Conservation (phyloP, 2,329 filamentous ascomycete species). For the Talaromyces sp. region DNA sequence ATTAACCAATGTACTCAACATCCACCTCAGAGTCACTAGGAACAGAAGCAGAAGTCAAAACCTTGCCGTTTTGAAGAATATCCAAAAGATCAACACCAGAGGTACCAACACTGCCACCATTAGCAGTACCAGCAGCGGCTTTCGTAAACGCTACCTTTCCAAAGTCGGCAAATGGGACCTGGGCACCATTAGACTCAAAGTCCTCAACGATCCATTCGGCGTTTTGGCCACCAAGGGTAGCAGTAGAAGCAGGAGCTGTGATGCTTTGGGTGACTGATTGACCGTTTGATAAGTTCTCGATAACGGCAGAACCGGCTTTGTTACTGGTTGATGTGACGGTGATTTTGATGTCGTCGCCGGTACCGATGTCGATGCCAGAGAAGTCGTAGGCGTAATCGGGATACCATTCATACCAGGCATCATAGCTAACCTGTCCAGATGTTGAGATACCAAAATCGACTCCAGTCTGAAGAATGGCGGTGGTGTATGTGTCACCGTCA, state of each 20-base stretch:
- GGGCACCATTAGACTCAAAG: conserved; percentile 40
- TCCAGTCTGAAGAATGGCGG: conserved; percentile 58
- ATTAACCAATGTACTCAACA: conserved; percentile 26
- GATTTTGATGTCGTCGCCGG: conserved; percentile 48
- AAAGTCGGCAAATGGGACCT: conserved; percentile 52
- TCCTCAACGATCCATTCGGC: conserved; percentile 66
- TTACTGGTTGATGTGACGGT: conserved; percentile 43
- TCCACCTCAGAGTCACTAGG: conserved; percentile 29
- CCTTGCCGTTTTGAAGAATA: conserved; percentile 45
- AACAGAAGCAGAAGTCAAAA: conserved; percentile 33
- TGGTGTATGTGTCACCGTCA: conserved; percentile 58
- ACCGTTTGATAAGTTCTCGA: conserved; percentile 56
- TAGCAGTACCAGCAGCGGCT: conserved; percentile 29
- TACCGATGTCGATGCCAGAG: conserved; percentile 44
- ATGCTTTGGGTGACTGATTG: conserved; percentile 55
- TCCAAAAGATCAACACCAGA: conserved; percentile 47
- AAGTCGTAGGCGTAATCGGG: conserved; percentile 58
- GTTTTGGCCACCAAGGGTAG: conserved; percentile 55
- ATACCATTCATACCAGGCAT: conserved; percentile 64
- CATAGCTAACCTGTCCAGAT: conserved; percentile 45
- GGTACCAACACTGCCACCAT: conserved; percentile 30
- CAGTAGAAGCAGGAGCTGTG: conserved; percentile 36
- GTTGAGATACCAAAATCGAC: conserved; percentile 55
- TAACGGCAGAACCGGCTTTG: conserved; percentile 46
- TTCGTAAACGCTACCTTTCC: conserved; percentile 44